phyloP scores from a whole-genome alignment of 306 rosid genomes.

The Vicia villosa region DNA sequence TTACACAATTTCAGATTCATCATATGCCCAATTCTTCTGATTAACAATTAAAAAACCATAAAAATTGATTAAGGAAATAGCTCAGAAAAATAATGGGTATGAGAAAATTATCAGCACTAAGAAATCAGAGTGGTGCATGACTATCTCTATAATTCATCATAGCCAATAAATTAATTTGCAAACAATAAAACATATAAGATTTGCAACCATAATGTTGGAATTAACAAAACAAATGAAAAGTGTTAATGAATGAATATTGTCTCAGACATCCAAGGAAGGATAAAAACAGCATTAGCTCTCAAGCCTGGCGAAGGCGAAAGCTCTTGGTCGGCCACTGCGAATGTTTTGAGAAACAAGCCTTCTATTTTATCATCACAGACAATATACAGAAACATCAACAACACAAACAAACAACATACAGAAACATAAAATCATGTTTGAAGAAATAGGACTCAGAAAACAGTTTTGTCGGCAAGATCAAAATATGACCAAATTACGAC shows the following conservation, averaged over 20 bases:
- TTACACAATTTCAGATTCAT: too few species aligned
- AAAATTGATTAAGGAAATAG: too few species aligned
- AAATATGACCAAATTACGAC: constrained; percentile 70
- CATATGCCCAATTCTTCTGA: too few species aligned
- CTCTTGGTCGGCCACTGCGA: constrained; percentile 47
- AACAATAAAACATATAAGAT: too few species aligned
- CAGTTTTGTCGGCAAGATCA: constrained; percentile 96
- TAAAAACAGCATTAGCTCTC: constrained; percentile 42
- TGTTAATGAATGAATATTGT: too few species aligned
- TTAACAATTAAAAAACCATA: too few species aligned
- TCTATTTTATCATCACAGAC: constrained; percentile 15
- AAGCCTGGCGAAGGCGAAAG: constrained; percentile 46
- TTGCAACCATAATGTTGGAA: too few species aligned
- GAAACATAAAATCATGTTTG: too few species aligned
- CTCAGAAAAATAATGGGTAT: constrained; percentile 58
- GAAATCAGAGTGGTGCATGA: constrained; percentile 95
- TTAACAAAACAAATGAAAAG: too few species aligned
- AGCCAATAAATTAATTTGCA: too few species aligned
- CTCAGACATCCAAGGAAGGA: constrained; percentile 49
- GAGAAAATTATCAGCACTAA: constrained; percentile 74
- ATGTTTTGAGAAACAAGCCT: constrained; percentile 44
- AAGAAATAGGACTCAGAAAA: constrained; percentile 66
- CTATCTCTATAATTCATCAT: constrained; percentile 67
- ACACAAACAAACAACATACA: neutral
- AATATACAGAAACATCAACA: neutral